phyloP scores from a whole-genome alignment of 306 rosid genomes.

The Acacia acuminata region DNA sequence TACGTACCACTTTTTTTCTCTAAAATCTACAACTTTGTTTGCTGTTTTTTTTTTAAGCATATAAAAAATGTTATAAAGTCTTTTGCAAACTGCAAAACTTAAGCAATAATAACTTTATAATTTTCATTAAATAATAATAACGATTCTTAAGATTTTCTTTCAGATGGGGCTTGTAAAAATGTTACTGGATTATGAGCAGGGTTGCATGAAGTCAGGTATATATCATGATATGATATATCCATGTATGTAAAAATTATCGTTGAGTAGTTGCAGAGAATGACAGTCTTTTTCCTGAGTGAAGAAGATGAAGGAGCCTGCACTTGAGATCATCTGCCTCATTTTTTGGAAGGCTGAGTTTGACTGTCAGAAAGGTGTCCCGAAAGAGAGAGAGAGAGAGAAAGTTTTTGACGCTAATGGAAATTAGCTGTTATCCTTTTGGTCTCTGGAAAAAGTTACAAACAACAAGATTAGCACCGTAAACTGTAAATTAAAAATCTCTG shows the following conservation, averaged over 20 bases:
- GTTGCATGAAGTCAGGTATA: not conserved
- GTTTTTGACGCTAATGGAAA: slow-evolving; percentile 38
- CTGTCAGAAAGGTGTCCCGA: not conserved
- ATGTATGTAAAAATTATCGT: not conserved
- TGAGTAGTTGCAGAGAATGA: slow-evolving; percentile 37
- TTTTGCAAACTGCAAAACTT: not conserved
- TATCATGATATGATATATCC: not conserved
- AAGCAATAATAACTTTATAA: not conserved
- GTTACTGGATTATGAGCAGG: not conserved
- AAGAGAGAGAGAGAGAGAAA: not conserved
- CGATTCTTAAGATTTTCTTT: not conserved
- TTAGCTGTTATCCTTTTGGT: slow-evolving; percentile 35
- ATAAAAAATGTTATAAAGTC: not conserved
- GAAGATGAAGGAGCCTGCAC: slow-evolving; percentile 1
- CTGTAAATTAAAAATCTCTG: not conserved
- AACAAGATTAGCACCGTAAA: slow-evolving; percentile 9
- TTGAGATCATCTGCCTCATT: not conserved
- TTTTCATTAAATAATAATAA: not conserved
- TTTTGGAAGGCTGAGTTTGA: not conserved
- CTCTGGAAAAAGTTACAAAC: slow-evolving; percentile 22
- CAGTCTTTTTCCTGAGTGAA: slow-evolving; percentile 19
- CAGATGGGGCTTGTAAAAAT: not conserved
- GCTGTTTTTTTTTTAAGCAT: not conserved
- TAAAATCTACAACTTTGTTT: not conserved
- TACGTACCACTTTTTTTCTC: not conserved